Base-by-base conservation (phyloP, 805 yeast species). In the Wickerhamiella alocasiicola region DNA sequence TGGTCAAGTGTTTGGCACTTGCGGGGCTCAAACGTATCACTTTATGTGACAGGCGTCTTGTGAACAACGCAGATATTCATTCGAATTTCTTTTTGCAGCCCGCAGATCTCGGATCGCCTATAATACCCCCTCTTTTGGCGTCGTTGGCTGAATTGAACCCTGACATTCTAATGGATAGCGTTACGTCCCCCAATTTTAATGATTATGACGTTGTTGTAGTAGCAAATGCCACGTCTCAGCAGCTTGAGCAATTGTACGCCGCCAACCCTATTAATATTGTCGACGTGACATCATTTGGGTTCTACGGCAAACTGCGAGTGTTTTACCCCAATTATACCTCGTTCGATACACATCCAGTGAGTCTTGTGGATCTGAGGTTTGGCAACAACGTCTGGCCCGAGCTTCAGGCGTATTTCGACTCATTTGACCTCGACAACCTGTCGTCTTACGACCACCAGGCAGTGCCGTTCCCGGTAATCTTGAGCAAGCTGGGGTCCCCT, bases 21-120 rank as follows among this genome's bases (percentile, higher is more conserved):
- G 91, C 94, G 23, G 98, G 98, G 4, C 65, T 88, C 43, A 94
- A 94, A 3, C 64, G 77, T 1, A 59, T 88, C 24, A 76, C 78
- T n/a, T 62, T 91, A 0, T 54, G 76, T 41, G 96, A 87, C 59
- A 51, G 58, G 27, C 62, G 76, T 3, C 49, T 36, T 0, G 72
- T 82, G 1, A 54, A 57, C 2, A 78, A 71, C 25, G 72, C 69
- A 33, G 94, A 83, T 53, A 66, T 80, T 44, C 75, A 76, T 2
- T 68, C 77, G 1, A 91, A 85, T 55, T 87, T 85, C 57, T 82
- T 83, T 55, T 55, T 83, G 20, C 70, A 69, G 37, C 68, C 65
- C 23, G 50, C 56, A 1, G 74, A 75, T 28, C 53, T 78, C 4
- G 94, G 91, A 1, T 48, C 62, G 34, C 49, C 47, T 12, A 54